These are phyloP conservation scores for Phytopythium vexans DNA, from an alignment of 352 stramenopile species.

Conservation along the genomic window DNA sequence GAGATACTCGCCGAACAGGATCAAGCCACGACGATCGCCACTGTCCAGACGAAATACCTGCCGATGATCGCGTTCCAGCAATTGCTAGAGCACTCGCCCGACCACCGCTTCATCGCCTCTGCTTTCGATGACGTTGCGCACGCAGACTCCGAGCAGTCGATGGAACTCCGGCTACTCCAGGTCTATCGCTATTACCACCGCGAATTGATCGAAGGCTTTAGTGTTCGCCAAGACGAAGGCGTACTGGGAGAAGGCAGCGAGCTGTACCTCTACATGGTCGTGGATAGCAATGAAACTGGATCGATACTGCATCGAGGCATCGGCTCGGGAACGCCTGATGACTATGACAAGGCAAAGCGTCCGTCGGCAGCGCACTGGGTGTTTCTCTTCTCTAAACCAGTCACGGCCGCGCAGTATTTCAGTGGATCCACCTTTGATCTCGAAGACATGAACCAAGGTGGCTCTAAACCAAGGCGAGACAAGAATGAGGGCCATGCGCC, in stretches of 20 bases:
- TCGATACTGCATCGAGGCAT: conserved; percentile 37
- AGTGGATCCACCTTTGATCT: conserved; percentile 20
- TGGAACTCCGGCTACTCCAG: conserved; percentile 27
- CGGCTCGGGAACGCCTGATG: not conserved
- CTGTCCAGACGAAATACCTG: conserved; percentile 31
- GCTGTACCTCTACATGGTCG: conserved; percentile 39
- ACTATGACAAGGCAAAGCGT: not conserved
- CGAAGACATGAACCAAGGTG: conserved; percentile 8
- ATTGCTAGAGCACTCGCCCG: conserved; percentile 35
- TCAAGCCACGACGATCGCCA: conserved; percentile 27
- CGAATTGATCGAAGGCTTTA: conserved; percentile 25
- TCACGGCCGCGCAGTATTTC: conserved; percentile 29
- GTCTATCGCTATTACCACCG: conserved; percentile 49
- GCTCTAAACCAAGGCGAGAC: too few relatives aligned
- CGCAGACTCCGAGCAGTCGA: not conserved
- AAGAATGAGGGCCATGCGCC: not conserved
- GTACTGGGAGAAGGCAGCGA: conserved; percentile 19
- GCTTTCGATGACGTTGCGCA: conserved; percentile 21
- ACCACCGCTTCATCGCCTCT: conserved; percentile 42
- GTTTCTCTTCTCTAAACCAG: conserved; percentile 38
- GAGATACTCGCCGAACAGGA: conserved; percentile 40
- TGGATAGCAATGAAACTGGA: conserved; percentile 27
- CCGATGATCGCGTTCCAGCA: conserved; percentile 42
- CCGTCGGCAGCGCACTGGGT: conserved; percentile 13
- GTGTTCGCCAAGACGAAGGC: conserved; percentile 8